phyloP scores from a whole-genome alignment of 169 alveolate genomes.

The Neospora caninum region DNA sequence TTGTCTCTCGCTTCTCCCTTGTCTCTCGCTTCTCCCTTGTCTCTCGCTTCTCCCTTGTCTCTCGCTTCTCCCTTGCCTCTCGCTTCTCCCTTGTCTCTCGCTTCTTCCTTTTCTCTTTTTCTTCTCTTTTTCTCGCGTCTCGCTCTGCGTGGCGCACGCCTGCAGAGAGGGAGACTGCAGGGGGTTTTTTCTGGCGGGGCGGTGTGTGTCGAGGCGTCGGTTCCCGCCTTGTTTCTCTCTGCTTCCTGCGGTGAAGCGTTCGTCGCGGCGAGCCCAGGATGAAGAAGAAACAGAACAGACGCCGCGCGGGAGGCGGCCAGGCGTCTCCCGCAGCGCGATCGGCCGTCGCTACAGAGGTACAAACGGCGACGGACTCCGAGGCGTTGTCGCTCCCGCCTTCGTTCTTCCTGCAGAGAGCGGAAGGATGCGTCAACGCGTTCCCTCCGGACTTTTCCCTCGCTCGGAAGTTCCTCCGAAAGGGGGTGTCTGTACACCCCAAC shows the following conservation, averaged over 20 bases:
- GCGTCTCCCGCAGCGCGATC: neutral
- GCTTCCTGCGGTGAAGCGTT: neutral
- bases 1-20: neutral
- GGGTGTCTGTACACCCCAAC: neutral
- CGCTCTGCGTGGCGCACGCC: no score
- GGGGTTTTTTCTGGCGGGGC: no score
- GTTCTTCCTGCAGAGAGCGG: constrained; percentile 19
- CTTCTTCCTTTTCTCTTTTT: neutral
- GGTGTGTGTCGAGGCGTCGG: no score
- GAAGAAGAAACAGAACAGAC: neutral
- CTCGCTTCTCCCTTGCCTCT: neutral
- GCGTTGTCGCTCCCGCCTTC: neutral
- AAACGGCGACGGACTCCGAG: neutral
- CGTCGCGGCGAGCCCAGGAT: neutral
- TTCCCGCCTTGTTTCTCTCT: neutral
- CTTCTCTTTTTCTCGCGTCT: no score
- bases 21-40: neutral
- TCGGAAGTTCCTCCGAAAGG: neutral
- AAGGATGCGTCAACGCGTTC: neutral
- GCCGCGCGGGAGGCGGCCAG: no score
- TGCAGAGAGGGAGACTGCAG: no score
- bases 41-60: neutral
- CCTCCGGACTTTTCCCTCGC: neutral
- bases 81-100: neutral
- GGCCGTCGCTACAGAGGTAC: neutral